Evolutionary conservation across 306 rosid genomes (phyloP).

Genomic region (Boehmeria nivea): DNA sequence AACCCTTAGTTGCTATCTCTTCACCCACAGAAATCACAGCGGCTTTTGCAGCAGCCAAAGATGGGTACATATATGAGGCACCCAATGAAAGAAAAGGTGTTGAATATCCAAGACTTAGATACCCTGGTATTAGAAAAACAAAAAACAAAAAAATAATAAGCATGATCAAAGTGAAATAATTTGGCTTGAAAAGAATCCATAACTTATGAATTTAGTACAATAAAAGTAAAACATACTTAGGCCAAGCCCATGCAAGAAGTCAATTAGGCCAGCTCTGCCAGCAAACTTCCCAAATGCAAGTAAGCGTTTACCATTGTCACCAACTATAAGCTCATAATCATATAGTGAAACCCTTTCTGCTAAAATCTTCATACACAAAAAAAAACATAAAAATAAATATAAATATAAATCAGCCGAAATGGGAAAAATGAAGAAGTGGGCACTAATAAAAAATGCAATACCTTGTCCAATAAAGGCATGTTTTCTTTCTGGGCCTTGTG

Average conservation of each 20-base stretch:
- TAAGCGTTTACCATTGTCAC: conserved; percentile 63
- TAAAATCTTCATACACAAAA: conserved; percentile 43
- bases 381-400: conserved; percentile 2
- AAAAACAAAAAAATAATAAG: neutral
- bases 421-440: conserved; percentile 1
- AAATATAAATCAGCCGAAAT: neutral
- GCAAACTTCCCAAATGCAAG: conserved; percentile 93
- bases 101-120: conserved; percentile 86
- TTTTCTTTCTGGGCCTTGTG: conserved; percentile 94
- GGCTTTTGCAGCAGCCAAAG: conserved; percentile 92
- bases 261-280: conserved; percentile 90
- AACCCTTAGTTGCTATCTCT: conserved; percentile 77
- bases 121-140: conserved; percentile 42
- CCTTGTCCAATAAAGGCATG: conserved; percentile 90
- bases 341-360: conserved; percentile 65
- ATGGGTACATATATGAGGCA: conserved; percentile 89
- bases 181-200: neutral
- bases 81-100: conserved; percentile 94
- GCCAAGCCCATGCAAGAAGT: conserved; percentile 76
- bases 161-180: too few species aligned
- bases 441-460: neutral
- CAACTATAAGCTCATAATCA: conserved; percentile 90
- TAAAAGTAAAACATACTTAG: conserved; percentile 46
- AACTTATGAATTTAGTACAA: neutral
- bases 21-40: conserved; percentile 93